These are phyloP conservation scores for Fagus sylvatica DNA, from an alignment of 306 rosid species.

Conservation along the genomic window DNA sequence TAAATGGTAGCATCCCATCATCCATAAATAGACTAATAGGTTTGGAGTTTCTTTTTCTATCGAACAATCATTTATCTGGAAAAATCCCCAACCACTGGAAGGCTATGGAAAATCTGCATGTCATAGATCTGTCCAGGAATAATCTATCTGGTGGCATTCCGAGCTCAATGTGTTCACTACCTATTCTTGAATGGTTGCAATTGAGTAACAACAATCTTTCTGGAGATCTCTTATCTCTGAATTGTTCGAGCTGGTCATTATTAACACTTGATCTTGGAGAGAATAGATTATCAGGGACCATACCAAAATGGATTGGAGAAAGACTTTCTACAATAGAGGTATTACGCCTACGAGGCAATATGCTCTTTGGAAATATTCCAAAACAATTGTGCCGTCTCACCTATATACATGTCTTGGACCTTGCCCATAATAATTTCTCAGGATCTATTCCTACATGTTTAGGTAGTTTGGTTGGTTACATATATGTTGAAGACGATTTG, in stretches of 20 bases:
- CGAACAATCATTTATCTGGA: slow-evolving; percentile 19
- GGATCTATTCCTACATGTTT: slow-evolving; percentile 20
- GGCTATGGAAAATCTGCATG: not conserved
- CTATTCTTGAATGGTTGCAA: slow-evolving; percentile 4
- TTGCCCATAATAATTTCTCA: slow-evolving; percentile 1
- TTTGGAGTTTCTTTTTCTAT: slow-evolving; percentile 5
- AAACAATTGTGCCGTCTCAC: not conserved
- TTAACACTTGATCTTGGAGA: not conserved
- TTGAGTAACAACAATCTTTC: slow-evolving; percentile 14
- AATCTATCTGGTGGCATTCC: slow-evolving; percentile 23
- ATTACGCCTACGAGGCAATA: not conserved
- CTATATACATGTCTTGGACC: not conserved
- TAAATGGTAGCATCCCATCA: slow-evolving; percentile 21
- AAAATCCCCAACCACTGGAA: slow-evolving; percentile 11
- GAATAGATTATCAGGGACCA: not conserved
- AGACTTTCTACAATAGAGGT: not conserved
- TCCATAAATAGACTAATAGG: not conserved
- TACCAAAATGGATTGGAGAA: slow-evolving; percentile 13
- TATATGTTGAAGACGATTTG: not conserved
- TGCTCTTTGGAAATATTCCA: not conserved
- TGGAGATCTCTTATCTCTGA: not conserved
- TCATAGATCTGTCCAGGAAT: slow-evolving; percentile 19
- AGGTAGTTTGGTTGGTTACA: not conserved
- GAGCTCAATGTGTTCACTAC: slow-evolving; percentile 12
- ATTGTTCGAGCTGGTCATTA: not conserved